Evolutionary conservation across 2,329 filamentous ascomycete species (phyloP).

Genomic region (Trichoderma atrobrunneum): DNA sequence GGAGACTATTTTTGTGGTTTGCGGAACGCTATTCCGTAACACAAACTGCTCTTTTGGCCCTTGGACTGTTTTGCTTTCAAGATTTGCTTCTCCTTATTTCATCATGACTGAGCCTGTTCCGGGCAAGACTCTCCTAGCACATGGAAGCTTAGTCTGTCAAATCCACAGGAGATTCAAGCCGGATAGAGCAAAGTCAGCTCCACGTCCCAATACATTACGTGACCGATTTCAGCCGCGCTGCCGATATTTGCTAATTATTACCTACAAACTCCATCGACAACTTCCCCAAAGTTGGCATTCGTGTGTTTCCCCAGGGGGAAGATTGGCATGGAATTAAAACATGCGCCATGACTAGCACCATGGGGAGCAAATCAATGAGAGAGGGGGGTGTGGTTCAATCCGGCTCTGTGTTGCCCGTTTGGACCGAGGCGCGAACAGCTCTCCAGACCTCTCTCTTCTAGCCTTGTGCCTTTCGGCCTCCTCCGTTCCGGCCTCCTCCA

Average conservation of each 20-base stretch:
- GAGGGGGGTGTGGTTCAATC: not conserved
- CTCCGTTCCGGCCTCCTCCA: conserved; percentile 16
- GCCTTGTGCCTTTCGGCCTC: conserved; percentile 7
- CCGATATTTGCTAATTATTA: conserved; percentile 17
- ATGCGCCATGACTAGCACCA: not conserved
- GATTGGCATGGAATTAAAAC: not conserved
- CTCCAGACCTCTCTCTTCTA: not conserved
- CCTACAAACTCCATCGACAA: conserved; percentile 1
- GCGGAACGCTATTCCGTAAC: not conserved
- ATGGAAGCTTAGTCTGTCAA: not conserved
- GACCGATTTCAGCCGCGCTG: not conserved
- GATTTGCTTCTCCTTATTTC: not conserved
- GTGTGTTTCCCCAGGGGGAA: not conserved
- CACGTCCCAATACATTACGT: conserved; percentile 12
- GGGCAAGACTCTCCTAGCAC: not conserved
- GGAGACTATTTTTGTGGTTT: not conserved
- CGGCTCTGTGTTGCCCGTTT: not conserved
- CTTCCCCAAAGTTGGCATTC: not conserved
- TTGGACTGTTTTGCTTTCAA: not conserved
- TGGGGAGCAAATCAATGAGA: not conserved
- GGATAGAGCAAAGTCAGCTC: conserved; percentile 11
- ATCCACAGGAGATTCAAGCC: not conserved
- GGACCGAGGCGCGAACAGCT: not conserved
- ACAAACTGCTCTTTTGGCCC: not conserved
- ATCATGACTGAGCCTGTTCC: not conserved